Base-by-base conservation (phyloP, 2,329 filamentous ascomycete genomes). In the Colletotrichum sp. region DNA sequence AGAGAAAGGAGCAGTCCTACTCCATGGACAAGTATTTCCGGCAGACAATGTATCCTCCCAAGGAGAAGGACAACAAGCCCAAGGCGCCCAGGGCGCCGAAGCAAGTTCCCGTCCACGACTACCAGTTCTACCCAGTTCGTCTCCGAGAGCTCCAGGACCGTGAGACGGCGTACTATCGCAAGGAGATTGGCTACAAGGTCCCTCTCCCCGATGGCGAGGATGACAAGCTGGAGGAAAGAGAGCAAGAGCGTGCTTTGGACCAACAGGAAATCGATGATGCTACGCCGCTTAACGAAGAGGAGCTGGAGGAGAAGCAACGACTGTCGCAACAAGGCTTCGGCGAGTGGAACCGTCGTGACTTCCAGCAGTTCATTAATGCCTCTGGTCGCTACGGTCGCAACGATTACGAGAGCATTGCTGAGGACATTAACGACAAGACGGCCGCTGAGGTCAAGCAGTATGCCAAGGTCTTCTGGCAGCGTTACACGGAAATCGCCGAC, bases 11-110 rank as follows among this genome's bases (percentile, higher is more conserved):
- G 82, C 96, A 98, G 83, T 96, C 95, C 7, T 99, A 99, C 83
- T 98, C 96, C 1, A 98, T 99, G 88, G 97, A 99, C 84, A 98
- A 98, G 84, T 99, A 99, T 86, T 99, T 98, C 86, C 94, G 96
- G 78, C 93, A 97, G 80, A 95, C 96, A 12, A 91, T 99, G 81
- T 94, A 94, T 80, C 89, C 89, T 13, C 90, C 91, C 43, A 97
- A 95, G 92, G 95, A 84, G 92, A 93, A 95, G 52, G 96, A 98
- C 77, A 91, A 94, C 30, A 98, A 98, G 84, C 96, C 96, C 10
- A 98, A 98, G 85, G 95, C 97, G 24, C 97, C 97, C n/a, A 93
- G 96, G 71, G 95, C 97, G 12, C 97, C 97, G 1, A 98, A 97
- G 85, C 97, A 99, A 83, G 92, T 98, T 68, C 88, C 92, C 5